A percentile compares a stretch with the other conserved stretches of the same genome.
These are phyloP conservation scores for Flaveria sonorensis DNA, from an alignment of 129 eudicot species.

Conservation along the genomic window DNA sequence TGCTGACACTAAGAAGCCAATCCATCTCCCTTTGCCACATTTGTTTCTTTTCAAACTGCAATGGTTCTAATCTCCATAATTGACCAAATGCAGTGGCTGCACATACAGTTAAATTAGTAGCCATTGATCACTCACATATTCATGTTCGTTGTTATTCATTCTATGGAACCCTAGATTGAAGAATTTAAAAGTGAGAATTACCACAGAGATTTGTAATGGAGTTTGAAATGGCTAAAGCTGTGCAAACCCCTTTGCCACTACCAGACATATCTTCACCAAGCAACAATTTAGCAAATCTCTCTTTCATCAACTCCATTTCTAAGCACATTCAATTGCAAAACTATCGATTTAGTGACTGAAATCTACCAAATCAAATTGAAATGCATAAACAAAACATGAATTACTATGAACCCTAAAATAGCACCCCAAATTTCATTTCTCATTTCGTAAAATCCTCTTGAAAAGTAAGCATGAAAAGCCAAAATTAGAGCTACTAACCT, in stretches of 20 bases:
- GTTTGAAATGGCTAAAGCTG: constrained; percentile 88
- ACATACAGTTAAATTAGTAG: neutral
- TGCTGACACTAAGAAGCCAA: constrained; percentile 80
- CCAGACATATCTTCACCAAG: constrained; percentile 99
- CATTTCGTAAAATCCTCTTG: too few relatives aligned
- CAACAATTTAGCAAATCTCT: constrained; percentile 77
- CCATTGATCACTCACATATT: constrained; percentile 2
- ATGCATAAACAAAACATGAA: neutral
- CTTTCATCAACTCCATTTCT: constrained; percentile 92
- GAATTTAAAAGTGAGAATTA: constrained; percentile 12
- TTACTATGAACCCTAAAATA: constrained; percentile 1
- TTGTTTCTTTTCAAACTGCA: constrained; percentile 70
- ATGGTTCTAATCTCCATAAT: constrained; percentile 88
- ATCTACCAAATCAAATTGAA: too few relatives aligned
- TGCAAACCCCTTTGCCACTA: constrained; percentile 89
- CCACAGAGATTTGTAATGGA: constrained; percentile 91
- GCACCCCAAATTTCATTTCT: neutral
- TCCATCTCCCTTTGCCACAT: constrained; percentile 98
- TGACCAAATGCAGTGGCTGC: constrained; percentile 90
- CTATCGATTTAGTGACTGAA: too few relatives aligned
- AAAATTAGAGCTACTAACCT: constrained; percentile 43
- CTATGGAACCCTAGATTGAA: neutral
- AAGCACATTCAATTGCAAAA: neutral
- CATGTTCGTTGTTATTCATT: neutral
- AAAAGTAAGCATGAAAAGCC: too few relatives aligned